phyloP scores from a whole-genome alignment of 2,329 filamentous ascomycete species.

The Endocalyx cinctus region DNA sequence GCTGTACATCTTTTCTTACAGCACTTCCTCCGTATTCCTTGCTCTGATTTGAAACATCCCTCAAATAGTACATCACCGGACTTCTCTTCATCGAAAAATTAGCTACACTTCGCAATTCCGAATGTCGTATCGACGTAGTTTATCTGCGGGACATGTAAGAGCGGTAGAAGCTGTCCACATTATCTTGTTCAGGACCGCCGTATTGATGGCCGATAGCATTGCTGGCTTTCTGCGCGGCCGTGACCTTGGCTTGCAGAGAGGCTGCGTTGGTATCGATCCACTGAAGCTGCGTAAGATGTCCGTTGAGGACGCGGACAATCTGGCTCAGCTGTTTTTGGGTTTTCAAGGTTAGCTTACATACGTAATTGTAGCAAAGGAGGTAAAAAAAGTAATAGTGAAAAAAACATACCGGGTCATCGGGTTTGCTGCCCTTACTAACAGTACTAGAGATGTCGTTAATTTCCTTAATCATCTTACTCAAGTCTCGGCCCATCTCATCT shows the following conservation, averaged over 20 bases:
- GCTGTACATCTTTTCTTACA: no score
- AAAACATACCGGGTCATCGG: constrained; percentile 72
- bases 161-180: constrained; percentile 84
- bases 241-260: constrained; percentile 76
- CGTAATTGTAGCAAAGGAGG: constrained; percentile 7
- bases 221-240: constrained; percentile 74
- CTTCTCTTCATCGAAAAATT: no score
- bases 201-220: constrained; percentile 55
- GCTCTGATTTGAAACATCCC: no score
- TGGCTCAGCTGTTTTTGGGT: constrained; percentile 92
- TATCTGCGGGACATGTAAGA: constrained; percentile 70
- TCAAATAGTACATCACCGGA: no score
- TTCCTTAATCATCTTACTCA: constrained; percentile 96
- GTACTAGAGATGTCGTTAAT: constrained; percentile 91
- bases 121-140: no score
- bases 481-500: constrained; percentile 88
- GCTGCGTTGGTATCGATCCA: constrained; percentile 86
- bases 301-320: constrained; percentile 92
- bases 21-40: no score
- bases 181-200: constrained; percentile 60
- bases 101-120: no score
- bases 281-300: constrained; percentile 85
- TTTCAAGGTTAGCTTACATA: no score
- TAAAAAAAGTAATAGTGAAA: constrained; percentile 10
- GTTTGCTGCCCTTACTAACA: constrained; percentile 82